phyloP scores from a whole-genome alignment of 1,284 basidiomycete genomes.

The Puccinia triticina region DNA sequence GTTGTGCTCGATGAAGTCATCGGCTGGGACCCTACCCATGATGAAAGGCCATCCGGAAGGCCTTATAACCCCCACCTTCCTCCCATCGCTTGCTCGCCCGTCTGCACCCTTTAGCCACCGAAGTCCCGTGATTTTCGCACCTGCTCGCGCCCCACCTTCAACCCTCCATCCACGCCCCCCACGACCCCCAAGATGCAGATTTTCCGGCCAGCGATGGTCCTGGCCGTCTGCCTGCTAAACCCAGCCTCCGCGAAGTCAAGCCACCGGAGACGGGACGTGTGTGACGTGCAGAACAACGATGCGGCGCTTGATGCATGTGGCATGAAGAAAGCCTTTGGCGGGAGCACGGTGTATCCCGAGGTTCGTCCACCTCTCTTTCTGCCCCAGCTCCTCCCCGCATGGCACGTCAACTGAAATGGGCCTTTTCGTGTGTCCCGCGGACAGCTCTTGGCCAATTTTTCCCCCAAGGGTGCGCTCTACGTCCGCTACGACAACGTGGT shows the following conservation, averaged over 20 bases:
- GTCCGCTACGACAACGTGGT: neutral
- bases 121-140: no score
- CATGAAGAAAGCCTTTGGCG: conserved; percentile 31
- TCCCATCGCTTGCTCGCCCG: no score
- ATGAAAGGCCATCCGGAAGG: no score
- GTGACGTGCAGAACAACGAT: conserved; percentile 7
- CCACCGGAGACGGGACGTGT: neutral
- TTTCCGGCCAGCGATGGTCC: neutral
- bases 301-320: conserved; percentile 21
- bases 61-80: no score
- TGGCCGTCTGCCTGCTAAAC: neutral
- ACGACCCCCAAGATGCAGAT: neutral
- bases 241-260: neutral
- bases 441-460: conserved; percentile 8
- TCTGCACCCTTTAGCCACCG: no score
- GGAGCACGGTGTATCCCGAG: conserved; percentile 17
- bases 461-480: conserved; percentile 7
- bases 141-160: no score
- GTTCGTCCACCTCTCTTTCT: neutral
- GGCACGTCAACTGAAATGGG: no score
- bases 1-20: no score
- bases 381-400: no score
- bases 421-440: no score
- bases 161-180: neutral
- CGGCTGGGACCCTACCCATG: no score